Evolutionary conservation across 768 basidiomycete genomes (phyloP).

Genomic region (Mycena alexandri): DNA sequence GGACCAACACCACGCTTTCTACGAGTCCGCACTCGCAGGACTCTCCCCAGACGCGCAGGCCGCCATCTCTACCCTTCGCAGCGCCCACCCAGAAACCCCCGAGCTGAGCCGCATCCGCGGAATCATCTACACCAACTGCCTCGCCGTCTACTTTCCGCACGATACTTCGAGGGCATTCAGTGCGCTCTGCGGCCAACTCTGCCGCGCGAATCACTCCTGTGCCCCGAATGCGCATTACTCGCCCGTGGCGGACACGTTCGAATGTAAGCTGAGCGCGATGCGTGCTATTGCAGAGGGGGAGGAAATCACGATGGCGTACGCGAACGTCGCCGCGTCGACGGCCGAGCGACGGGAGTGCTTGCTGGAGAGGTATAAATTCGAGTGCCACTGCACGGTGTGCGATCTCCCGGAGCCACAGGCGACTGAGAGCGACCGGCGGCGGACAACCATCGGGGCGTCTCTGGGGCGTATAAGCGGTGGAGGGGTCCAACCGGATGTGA

Average conservation of each 20-base stretch:
- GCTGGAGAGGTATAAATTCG: slow-evolving; percentile 9
- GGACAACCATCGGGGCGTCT: slow-evolving; percentile 19
- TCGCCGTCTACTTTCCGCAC: slow-evolving; percentile 16
- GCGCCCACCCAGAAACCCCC: slow-evolving; percentile 12
- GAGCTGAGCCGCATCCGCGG: slow-evolving; percentile 18
- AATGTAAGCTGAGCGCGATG: slow-evolving; percentile 25
- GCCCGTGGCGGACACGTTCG: slow-evolving; percentile 16
- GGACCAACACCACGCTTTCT: slow-evolving; percentile 20
- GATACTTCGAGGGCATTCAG: neutral
- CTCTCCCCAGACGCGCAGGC: slow-evolving; percentile 19
- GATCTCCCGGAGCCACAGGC: neutral
- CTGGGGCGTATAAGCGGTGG: slow-evolving; percentile 7
- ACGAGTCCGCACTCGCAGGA: slow-evolving; percentile 23
- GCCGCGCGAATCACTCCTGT: slow-evolving; percentile 36
- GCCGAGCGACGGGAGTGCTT: slow-evolving; percentile 14
- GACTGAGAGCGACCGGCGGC: slow-evolving; percentile 19
- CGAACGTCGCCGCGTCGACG: slow-evolving; percentile 12
- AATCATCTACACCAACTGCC: slow-evolving; percentile 29
- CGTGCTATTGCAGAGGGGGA: slow-evolving; percentile 29
- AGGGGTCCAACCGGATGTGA: neutral
- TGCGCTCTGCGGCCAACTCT: slow-evolving; percentile 27
- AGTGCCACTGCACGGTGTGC: slow-evolving; percentile 29
- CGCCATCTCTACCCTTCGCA: slow-evolving; percentile 27
- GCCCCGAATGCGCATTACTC: slow-evolving; percentile 32
- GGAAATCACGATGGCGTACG: slow-evolving; percentile 34